Evolutionary conservation across 352 stramenopile genomes (phyloP), one percentile per base, ranked within the genome.

Genomic region (Phytopythium sindhum): DNA sequence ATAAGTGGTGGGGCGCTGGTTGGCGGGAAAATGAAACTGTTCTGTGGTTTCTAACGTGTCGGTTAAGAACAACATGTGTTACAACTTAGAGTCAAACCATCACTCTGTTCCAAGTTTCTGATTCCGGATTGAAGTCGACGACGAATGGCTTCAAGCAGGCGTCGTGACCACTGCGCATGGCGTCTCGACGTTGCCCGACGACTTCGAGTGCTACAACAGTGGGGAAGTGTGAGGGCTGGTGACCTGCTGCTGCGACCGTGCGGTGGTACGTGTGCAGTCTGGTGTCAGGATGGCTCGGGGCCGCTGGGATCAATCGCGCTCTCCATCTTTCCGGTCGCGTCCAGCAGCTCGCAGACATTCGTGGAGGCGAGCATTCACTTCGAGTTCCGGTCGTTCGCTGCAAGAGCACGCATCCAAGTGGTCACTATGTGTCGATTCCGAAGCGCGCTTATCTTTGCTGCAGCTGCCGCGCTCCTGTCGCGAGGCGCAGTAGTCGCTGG

Each of bases 351-450:
- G 11, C 5, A 23, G 21, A 6, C 6, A 12, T 23, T 50, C 21
- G 42, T 50, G 23, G 42, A 28, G 2, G 39, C 17, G 39, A 45
- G 10, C 45, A 62, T 57, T 47, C 58, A 65, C 54, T 67, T 58
- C 31, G 29, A 19, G 17, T 53, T 53, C 1, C 24, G 15, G 47
- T 14, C 23, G 17, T 0, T 26, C 9, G 42, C 8, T 7, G 21
- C 42, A 50, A n/a, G 11, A 23, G 5, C 42, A 15, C 42, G 21
- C 42, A 21, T 14, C 42, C 15, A 45, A n/a, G 39, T 10, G 10
- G 7, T 26, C 3, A 15, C 8, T 12, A 53, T 53, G 47, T 33
- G 12, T 12, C 47, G 24, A 14, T 17, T 35, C 14, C 12, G 24
- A n/a, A 4, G 24, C 10, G 12, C 11, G 12, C 47, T 33, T 24